phyloP scores from a whole-genome alignment of 306 rosid species.

The Malus fusca region DNA sequence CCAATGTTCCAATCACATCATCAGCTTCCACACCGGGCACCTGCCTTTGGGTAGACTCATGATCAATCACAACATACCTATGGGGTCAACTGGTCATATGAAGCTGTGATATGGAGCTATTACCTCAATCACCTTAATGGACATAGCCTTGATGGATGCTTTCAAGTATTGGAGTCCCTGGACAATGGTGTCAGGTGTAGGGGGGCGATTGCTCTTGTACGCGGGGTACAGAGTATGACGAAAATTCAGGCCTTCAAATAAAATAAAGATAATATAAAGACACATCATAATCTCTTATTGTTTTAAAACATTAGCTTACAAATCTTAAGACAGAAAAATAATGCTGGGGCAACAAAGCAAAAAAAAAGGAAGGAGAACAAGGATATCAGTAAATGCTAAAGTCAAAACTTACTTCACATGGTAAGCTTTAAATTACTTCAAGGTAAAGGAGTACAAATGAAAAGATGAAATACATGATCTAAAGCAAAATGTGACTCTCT shows the following conservation, averaged over 20 bases:
- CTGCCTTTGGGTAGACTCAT: constrained; percentile 34
- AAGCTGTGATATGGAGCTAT: constrained; percentile 17
- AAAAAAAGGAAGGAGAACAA: not conserved
- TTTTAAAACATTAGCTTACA: not conserved
- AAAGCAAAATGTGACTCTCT: not conserved
- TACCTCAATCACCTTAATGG: constrained; percentile 85
- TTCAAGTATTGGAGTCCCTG: constrained; percentile 94
- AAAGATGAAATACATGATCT: not conserved
- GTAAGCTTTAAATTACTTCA: too few relatives aligned
- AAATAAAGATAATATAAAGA: constrained; percentile 4
- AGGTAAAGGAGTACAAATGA: not conserved
- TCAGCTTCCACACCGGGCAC: constrained; percentile 99
- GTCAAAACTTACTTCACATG: not conserved
- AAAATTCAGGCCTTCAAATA: constrained; percentile 68
- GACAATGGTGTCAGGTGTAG: constrained; percentile 91
- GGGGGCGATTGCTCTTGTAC: constrained; percentile 90
- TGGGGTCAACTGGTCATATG: constrained; percentile 6
- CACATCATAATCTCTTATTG: not conserved
- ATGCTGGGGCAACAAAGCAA: not conserved
- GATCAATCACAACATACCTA: constrained; percentile 14
- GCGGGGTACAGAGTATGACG: constrained; percentile 78
- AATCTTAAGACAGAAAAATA: not conserved
- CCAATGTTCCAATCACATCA: constrained; percentile 95
- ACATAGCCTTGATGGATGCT: constrained; percentile 90
- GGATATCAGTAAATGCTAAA: not conserved